These are phyloP conservation scores for Capsicum baccatum DNA, from an alignment of 257 asterid genomes.

Conservation along the genomic window DNA sequence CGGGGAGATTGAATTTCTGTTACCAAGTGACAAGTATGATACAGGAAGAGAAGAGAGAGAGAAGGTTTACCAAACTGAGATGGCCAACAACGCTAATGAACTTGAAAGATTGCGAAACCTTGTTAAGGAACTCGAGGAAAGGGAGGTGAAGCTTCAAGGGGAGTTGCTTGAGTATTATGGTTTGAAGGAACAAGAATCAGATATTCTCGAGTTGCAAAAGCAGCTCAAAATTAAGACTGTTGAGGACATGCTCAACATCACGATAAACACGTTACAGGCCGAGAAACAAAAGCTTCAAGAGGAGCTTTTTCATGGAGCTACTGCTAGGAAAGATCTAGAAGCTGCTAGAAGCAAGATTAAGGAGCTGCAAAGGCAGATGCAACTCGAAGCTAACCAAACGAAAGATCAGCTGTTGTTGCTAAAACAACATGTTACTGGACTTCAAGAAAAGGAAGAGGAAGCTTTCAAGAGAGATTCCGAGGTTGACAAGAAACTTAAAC, in stretches of 20 bases:
- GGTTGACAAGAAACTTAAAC: conserved; percentile 80
- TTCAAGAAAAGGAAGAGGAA: conserved; percentile 84
- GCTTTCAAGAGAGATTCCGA: conserved; percentile 61
- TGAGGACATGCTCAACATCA: conserved; percentile 87
- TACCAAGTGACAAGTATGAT: conserved; percentile 66
- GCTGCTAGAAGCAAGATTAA: conserved; percentile 72
- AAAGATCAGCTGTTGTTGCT: conserved; percentile 86
- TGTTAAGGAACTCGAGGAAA: conserved; percentile 85
- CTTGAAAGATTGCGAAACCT: conserved; percentile 70
- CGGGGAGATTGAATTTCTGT: conserved; percentile 77
- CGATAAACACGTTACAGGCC: conserved; percentile 77
- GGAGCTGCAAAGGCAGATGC: conserved; percentile 87
- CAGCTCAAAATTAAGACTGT: conserved; percentile 85
- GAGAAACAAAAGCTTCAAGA: conserved; percentile 95
- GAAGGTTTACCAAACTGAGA: conserved; percentile 62
- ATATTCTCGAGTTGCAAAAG: conserved; percentile 71
- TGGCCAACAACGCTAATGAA: conserved; percentile 73
- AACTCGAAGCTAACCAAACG: conserved; percentile 88
- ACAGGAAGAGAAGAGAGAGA: conserved; percentile 57
- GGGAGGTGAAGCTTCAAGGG: conserved; percentile 93
- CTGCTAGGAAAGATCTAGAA: conserved; percentile 74
- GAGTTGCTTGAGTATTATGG: conserved; percentile 93
- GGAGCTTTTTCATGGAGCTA: conserved; percentile 68
- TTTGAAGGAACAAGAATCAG: conserved; percentile 86
- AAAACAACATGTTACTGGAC: conserved; percentile 86